These are phyloP conservation scores for Scedosporium apiospermum DNA, from an alignment of 2,329 filamentous ascomycete genomes.

Conservation along the genomic window DNA sequence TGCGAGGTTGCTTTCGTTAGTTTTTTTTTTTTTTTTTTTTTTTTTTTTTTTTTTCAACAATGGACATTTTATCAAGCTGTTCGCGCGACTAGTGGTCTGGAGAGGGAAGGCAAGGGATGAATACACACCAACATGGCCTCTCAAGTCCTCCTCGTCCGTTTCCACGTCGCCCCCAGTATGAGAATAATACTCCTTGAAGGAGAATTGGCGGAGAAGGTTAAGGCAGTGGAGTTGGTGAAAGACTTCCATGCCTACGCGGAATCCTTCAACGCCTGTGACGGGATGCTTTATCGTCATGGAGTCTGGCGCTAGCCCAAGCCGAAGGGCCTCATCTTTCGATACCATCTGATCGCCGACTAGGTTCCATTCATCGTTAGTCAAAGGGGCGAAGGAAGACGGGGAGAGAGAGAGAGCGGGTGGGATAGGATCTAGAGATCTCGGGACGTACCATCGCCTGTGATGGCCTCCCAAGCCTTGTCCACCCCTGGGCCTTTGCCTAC, in stretches of 20 bases:
- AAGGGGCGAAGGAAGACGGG: neutral
- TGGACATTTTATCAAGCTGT: slow-evolving; percentile 5
- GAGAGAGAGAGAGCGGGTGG: slow-evolving; percentile 7
- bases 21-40: neutral
- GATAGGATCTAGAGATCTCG: slow-evolving; percentile 8
- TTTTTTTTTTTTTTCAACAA: neutral
- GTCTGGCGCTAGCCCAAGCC: slow-evolving; percentile 40
- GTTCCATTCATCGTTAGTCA: slow-evolving; percentile 13
- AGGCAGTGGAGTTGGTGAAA: slow-evolving; percentile 47
- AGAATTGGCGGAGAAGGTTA: slow-evolving; percentile 36
- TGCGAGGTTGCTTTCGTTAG: slow-evolving; percentile 9
- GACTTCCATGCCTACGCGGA: slow-evolving; percentile 48
- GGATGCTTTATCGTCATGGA: slow-evolving; percentile 47
- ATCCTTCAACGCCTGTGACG: slow-evolving; percentile 45
- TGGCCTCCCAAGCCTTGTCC: slow-evolving; percentile 46
- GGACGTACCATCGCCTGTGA: slow-evolving; percentile 23
- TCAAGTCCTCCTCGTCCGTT: slow-evolving; percentile 28
- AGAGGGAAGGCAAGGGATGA: slow-evolving; percentile 5
- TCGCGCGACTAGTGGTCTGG: neutral
- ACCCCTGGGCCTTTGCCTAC: slow-evolving; percentile 47
- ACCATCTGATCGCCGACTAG: slow-evolving; percentile 52
- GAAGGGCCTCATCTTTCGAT: slow-evolving; percentile 39
- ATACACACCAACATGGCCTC: slow-evolving; percentile 29
- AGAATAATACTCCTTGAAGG: slow-evolving; percentile 39
- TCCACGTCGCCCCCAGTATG: slow-evolving; percentile 37